These are phyloP conservation scores for Malassezia sympodialis DNA, from an alignment of 1,284 basidiomycete species.

Conservation along the genomic window DNA sequence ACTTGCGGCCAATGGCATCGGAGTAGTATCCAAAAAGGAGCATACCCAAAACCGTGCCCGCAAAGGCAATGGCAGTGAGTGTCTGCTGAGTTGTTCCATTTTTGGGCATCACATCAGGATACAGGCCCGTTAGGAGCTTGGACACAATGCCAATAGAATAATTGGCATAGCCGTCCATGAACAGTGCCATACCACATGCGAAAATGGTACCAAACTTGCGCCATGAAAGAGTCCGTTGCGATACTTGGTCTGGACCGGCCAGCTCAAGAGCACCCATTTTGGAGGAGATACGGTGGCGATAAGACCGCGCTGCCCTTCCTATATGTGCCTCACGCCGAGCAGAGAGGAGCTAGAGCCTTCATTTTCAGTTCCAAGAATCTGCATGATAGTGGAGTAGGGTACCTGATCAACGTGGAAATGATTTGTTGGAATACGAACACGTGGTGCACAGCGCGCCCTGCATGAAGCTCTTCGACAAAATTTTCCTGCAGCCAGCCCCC, in stretches of 20 bases:
- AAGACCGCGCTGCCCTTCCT: not conserved
- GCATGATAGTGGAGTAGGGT: not conserved
- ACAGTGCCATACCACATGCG: slow-evolving; percentile 40
- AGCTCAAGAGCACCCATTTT: not conserved
- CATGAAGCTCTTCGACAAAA: not conserved
- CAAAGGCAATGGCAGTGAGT: slow-evolving; percentile 39
- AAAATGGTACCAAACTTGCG: slow-evolving; percentile 24
- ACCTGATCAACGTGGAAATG: not conserved
- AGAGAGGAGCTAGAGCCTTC: not conserved
- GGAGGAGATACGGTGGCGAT: not conserved
- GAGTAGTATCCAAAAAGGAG: slow-evolving; percentile 52
- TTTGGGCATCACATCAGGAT: slow-evolving; percentile 2
- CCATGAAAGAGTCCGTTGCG: not conserved
- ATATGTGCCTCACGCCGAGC: not conserved
- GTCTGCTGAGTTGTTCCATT: slow-evolving; percentile 9
- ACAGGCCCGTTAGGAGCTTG: slow-evolving; percentile 28
- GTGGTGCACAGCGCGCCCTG: not conserved
- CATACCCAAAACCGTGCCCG: slow-evolving; percentile 60
- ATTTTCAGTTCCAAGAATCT: not conserved
- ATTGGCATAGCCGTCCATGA: slow-evolving; percentile 43
- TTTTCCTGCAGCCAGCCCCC: too few species aligned
- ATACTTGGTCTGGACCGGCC: not conserved
- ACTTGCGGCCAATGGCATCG: slow-evolving; percentile 77
- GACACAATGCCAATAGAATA: slow-evolving; percentile 24
- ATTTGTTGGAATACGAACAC: not conserved